Evolutionary conservation across 306 rosid species (phyloP).

Genomic region (Vigna reflexopilosa): DNA sequence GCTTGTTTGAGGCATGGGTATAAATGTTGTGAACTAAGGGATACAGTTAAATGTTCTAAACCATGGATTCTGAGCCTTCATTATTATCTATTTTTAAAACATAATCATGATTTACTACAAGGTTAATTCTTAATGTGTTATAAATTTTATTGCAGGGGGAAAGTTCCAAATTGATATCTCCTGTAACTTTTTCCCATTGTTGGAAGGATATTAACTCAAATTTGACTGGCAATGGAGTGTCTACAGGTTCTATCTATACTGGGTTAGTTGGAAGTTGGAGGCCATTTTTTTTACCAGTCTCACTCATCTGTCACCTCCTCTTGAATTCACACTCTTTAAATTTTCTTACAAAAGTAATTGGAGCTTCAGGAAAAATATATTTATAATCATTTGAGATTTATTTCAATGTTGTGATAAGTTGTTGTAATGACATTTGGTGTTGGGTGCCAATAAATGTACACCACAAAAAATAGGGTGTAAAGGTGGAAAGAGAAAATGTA

Average conservation of each 20-base stretch:
- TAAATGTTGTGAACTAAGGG: constrained; percentile 4
- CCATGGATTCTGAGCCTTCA: background rate
- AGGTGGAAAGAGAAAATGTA: background rate
- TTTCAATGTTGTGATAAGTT: background rate
- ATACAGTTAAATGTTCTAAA: constrained; percentile 14
- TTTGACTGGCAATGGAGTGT: background rate
- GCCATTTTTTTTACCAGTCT: background rate
- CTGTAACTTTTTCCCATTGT: background rate
- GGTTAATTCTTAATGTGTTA: constrained; percentile 5
- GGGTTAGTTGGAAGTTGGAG: constrained; percentile 11
- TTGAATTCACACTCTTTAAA: background rate
- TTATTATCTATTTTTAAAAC: constrained; percentile 9
- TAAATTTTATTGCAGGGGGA: constrained; percentile 41
- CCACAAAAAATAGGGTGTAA: background rate
- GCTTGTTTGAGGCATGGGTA: background rate
- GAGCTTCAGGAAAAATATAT: background rate
- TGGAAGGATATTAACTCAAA: constrained; percentile 34
- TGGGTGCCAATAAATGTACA: background rate
- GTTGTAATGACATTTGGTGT: background rate
- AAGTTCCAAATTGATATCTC: constrained; percentile 14
- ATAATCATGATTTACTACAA: constrained; percentile 34
- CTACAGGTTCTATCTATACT: constrained; percentile 13
- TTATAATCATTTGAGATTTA: background rate
- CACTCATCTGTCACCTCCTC: constrained; percentile 1
- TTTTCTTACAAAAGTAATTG: background rate